Evolutionary conservation across 2,329 filamentous ascomycete genomes (phyloP), one percentile per base, ranked within the genome.

Genomic region (Aspergillus piperis): DNA sequence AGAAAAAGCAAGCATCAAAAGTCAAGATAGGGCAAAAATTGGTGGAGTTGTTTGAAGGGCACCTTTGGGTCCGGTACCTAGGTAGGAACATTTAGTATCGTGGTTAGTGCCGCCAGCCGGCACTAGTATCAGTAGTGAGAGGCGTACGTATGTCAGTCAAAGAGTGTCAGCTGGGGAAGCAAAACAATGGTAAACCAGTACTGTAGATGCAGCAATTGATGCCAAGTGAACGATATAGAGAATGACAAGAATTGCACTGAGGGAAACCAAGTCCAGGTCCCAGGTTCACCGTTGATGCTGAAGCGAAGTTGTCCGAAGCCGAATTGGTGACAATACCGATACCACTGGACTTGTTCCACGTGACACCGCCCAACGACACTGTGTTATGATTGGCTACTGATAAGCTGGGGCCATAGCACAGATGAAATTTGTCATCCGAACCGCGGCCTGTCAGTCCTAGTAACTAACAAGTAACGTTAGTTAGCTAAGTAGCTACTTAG

Each of bases 361-460:
- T 54, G 36, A 53, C 47, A 54, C 47, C 11, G 51, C 10, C 54
- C 25, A 13, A 6, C 27, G 23, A 5, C 17, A 11, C 2, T 15
- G 7, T 27, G 17, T 13, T 5, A 5, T 61, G 36, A 64, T 66
- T 66, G 64, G 62, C 19, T 59, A 56, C 41, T 64, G 64, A 62
- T 66, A 66, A 64, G 64, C 51, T 39, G 44, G 42, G 17, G n/a
- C 48, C 48, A 15, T 49, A 23, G n/a, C 44, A 23, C 8, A 8
- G 51, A 25, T 50, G 17, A 21, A 17, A 51, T 39, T 27, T 51
- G 38, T 39, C 56, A 57, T 48, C 27, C 10, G 19, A 25, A 32
- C 42, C 32, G 32, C 10, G 32, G 42, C 32, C 54, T 25, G 27
- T 19, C 54, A 49, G 32, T 36, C 32, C 17, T 3, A 10, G 8